Conservation (phyloP, 2,329 filamentous ascomycete species). For the Corniculantispora saksenae region DNA sequence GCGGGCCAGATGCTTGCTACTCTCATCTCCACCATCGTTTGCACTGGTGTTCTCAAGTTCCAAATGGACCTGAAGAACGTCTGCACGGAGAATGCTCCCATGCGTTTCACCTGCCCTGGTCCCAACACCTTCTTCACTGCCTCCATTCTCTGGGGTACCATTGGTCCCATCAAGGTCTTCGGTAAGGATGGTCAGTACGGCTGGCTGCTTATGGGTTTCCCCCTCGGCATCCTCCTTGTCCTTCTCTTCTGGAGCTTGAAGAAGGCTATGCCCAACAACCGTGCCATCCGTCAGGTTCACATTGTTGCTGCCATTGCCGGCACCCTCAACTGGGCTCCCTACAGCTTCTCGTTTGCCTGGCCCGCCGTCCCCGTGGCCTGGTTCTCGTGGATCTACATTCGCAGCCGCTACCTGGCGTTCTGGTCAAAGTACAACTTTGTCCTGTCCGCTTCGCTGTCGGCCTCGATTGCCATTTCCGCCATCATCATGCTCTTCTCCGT, state of each 20-base stretch:
- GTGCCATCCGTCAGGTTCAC: slow-evolving; percentile 41
- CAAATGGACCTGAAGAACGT: slow-evolving; percentile 36
- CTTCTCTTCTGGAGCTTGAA: slow-evolving; percentile 38
- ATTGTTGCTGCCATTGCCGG: slow-evolving; percentile 45
- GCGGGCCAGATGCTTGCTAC: slow-evolving; percentile 48
- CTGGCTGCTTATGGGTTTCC: slow-evolving; percentile 42
- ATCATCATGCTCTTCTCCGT: slow-evolving; percentile 52
- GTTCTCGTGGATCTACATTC: slow-evolving; percentile 50
- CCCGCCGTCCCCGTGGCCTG: slow-evolving; percentile 49
- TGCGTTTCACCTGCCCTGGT: slow-evolving; percentile 39
- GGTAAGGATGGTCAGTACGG: slow-evolving; percentile 42
- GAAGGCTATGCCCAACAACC: slow-evolving; percentile 34
- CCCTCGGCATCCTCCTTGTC: slow-evolving; percentile 39
- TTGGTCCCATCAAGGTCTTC: slow-evolving; percentile 45
- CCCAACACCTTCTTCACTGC: slow-evolving; percentile 46
- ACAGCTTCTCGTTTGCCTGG: slow-evolving; percentile 48
- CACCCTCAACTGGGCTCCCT: slow-evolving; percentile 42
- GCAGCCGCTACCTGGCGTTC: slow-evolving; percentile 44
- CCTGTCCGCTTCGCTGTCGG: slow-evolving; percentile 46
- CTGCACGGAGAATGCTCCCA: slow-evolving; percentile 38
- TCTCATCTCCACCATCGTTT: slow-evolving; percentile 47
- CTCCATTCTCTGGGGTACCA: slow-evolving; percentile 47
- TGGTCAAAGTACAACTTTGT: slow-evolving; percentile 55
- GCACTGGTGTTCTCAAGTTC: slow-evolving; percentile 45
- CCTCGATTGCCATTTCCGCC: slow-evolving; percentile 47